Base-by-base conservation (phyloP, 768 basidiomycete genomes). In the Boletus rubropictus region DNA sequence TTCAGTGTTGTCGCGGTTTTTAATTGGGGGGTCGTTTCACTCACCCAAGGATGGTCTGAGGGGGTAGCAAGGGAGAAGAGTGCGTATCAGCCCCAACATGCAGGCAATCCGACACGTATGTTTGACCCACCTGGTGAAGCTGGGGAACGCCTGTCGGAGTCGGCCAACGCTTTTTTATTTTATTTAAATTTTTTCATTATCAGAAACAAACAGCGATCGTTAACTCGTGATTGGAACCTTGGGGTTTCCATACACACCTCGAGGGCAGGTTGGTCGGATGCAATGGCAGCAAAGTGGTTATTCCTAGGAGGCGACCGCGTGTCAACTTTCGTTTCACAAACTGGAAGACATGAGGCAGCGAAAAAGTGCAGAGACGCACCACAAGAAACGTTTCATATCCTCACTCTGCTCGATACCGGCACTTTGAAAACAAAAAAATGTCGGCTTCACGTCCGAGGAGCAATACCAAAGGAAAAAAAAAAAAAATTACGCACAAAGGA, bases 361-460 rank as follows among this genome's bases (percentile, higher is more conserved):
- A 18, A 8, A 49, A 33, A n/a, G 25, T 5, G n/a, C 3, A 11
- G 11, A 60, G 11, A 60, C 69, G 14, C 57, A 81, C 82, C 84
- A 86, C n/a, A 84, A 62, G 66, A 84, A 85, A 8, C 76, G 73
- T 53, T 83, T 85, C 82, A 83, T 82, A 34, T 80, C 81, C 15
- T 82, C 79, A 20, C 75, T 72, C 59, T 83, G 81, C 49, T 84
- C 81, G 39, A 86, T 78, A 2, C 83, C 82, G 33, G 83, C 80
- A 53, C 82, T 84, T 17, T 5, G 14, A 41, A 35, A 17, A 11
- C 1, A n/a, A 15, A 15, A 5, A 15, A n/a, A 14, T 5, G 20
- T 49, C 36, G 36, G 33, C 11, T 17, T 24, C 10, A 0, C 31
- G 12, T 33, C n/a, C n/a, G 21, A 10, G n/a, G 4, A 4, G 2